Evolutionary conservation across 2,329 filamentous ascomycete species (phyloP).

Genomic region (Phyllachora maydis): DNA sequence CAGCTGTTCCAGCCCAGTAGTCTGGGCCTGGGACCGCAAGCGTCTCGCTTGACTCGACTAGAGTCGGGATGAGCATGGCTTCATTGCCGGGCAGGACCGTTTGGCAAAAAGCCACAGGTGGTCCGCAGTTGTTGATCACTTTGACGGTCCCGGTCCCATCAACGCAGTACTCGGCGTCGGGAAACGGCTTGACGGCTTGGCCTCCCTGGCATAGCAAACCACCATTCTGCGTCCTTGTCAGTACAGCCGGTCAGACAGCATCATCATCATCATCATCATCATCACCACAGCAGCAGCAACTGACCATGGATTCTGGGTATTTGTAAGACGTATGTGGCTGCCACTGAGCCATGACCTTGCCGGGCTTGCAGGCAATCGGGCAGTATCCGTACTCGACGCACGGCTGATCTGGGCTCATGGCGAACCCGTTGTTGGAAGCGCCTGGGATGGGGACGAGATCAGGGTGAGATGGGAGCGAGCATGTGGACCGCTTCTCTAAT

Average conservation of each 20-base stretch:
- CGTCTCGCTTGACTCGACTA: constrained; percentile 31
- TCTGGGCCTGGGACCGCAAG: constrained; percentile 48
- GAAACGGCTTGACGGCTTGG: constrained; percentile 47
- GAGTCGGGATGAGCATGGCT: constrained; percentile 65
- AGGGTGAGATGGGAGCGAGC: constrained; percentile 43
- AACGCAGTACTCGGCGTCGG: constrained; percentile 46
- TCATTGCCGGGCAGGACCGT: constrained; percentile 63
- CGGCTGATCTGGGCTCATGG: constrained; percentile 54
- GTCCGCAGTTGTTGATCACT: constrained; percentile 44
- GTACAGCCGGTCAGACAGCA: too few species aligned
- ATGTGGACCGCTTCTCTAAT: constrained; percentile 33
- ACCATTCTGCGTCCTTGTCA: constrained; percentile 43
- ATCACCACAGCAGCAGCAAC: constrained; percentile 10
- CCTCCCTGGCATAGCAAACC: constrained; percentile 55
- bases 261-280: too few species aligned
- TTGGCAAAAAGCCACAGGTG: constrained; percentile 52
- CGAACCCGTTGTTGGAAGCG: constrained; percentile 52
- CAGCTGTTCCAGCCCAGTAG: constrained; percentile 55
- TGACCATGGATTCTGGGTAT: constrained; percentile 53
- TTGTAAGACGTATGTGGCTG: constrained; percentile 47
- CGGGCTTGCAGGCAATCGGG: constrained; percentile 56
- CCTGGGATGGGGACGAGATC: constrained; percentile 51
- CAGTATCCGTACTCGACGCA: constrained; percentile 51
- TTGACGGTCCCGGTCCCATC: constrained; percentile 43
- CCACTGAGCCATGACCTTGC: constrained; percentile 65